These are phyloP conservation scores for Cudoniella acicularis DNA, from an alignment of 495 filamentous ascomycete species.

Conservation along the genomic window DNA sequence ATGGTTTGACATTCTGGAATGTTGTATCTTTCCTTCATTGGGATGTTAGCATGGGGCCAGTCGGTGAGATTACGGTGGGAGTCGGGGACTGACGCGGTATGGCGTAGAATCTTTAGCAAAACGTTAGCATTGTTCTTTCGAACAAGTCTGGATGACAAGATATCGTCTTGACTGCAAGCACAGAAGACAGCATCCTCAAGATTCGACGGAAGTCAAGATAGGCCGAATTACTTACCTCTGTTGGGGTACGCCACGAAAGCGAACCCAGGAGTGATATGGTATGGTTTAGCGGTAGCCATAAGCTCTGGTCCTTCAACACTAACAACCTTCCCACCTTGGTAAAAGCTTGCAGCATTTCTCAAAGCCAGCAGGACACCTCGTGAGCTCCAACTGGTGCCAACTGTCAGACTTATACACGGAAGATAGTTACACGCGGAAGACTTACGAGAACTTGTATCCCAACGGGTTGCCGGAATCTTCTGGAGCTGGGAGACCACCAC, in stretches of 20 bases:
- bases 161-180: conserved; percentile 41
- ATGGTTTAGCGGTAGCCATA: conserved; percentile 86
- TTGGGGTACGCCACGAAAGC: conserved; percentile 84
- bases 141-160: not conserved
- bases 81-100: conserved; percentile 37
- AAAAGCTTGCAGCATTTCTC: conserved; percentile 81
- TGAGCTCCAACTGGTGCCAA: not conserved
- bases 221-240: conserved; percentile 26
- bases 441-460: conserved; percentile 93
- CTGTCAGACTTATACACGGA: not conserved
- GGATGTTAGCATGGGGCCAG: conserved; percentile 32
- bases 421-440: conserved; percentile 37
- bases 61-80: not conserved
- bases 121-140: not conserved
- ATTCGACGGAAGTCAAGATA: conserved; percentile 21
- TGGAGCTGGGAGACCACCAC: conserved; percentile 80
- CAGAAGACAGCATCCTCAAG: conserved; percentile 49
- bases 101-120: conserved; percentile 61
- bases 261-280: conserved; percentile 79
- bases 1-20: conserved; percentile 83
- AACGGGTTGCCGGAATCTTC: conserved; percentile 87
- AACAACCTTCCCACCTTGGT: conserved; percentile 70
- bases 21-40: conserved; percentile 66
- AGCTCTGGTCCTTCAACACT: conserved; percentile 61
- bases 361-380: conserved; percentile 86